These are phyloP conservation scores for Candida tetrigidarum DNA, from an alignment of 1,139 yeast species.

Conservation along the genomic window DNA sequence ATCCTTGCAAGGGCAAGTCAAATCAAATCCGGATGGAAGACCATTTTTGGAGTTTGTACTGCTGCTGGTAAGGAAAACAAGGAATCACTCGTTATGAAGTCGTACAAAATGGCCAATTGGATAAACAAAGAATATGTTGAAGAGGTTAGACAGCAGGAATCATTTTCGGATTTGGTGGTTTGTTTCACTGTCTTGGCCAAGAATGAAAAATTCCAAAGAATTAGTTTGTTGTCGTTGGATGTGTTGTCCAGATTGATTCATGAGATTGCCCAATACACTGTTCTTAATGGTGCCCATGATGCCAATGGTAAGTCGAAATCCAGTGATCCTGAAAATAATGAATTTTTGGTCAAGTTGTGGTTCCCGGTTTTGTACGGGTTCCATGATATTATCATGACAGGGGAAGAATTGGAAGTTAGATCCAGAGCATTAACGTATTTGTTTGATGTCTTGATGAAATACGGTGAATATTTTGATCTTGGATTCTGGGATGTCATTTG, in stretches of 20 bases:
- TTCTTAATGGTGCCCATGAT: constrained; percentile 21
- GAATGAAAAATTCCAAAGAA: constrained; percentile 80
- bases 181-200: constrained; percentile 84
- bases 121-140: constrained; percentile 66
- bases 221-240: constrained; percentile 80
- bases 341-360: constrained; percentile 57
- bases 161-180: constrained; percentile 72
- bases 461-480: constrained; percentile 75
- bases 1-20: constrained; percentile 72
- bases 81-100: constrained; percentile 63
- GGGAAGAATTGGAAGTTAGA: constrained; percentile 92
- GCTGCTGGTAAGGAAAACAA: constrained; percentile 61
- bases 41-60: constrained; percentile 78
- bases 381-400: constrained; percentile 89
- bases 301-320: constrained; percentile 18
- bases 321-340: constrained; percentile 30
- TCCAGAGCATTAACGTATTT: constrained; percentile 83
- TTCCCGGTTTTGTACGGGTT: constrained; percentile 86
- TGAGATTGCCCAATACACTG: constrained; percentile 52
- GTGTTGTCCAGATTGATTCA: constrained; percentile 69
- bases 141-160: constrained; percentile 71
- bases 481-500: constrained; percentile 87
- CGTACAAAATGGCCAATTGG: constrained; percentile 65
- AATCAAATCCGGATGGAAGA: constrained; percentile 94
- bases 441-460: constrained; percentile 79